Evolutionary conservation across 139 green algal genomes (phyloP).

Genomic region (Chlorella sp.): DNA sequence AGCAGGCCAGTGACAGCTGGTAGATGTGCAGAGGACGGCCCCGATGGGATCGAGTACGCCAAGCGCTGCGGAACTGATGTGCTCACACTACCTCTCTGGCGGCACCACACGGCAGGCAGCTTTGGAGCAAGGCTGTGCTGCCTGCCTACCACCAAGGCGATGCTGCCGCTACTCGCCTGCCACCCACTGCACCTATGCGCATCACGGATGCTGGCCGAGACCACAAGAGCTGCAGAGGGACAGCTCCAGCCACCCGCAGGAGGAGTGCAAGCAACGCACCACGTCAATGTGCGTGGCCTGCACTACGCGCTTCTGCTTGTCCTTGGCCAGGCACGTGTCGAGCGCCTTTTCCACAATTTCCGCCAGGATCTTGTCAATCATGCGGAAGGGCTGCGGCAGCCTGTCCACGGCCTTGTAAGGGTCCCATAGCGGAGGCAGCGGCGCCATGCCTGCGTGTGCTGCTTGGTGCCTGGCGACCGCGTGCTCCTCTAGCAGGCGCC

Average conservation of each 20-base stretch:
- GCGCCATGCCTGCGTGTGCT: not conserved
- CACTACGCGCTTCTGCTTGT: slow-evolving; percentile 14
- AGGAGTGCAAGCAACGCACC: slow-evolving; percentile 18
- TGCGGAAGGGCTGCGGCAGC: slow-evolving; percentile 39
- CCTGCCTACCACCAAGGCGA: no score
- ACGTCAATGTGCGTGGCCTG: slow-evolving; percentile 16
- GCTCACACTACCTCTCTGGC: no score
- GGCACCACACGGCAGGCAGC: no score
- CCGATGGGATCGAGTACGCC: no score
- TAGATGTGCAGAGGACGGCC: no score
- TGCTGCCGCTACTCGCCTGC: no score
- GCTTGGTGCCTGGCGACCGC: no score
- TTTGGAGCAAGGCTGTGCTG: no score
- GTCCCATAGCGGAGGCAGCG: slow-evolving; percentile 34
- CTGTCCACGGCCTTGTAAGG: slow-evolving; percentile 28
- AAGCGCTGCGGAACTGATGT: no score
- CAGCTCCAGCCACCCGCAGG: not conserved
- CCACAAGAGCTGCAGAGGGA: not conserved
- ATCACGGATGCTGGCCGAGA: not conserved
- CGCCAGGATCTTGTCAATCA: slow-evolving; percentile 39
- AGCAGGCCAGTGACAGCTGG: no score
- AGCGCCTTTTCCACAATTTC: slow-evolving; percentile 32
- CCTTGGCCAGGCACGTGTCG: slow-evolving; percentile 15
- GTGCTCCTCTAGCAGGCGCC: no score
- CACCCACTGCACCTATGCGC: not conserved